Evolutionary conservation across 2,329 filamentous ascomycete genomes (phyloP).

Genomic region (Teratosphaeria gauchensis): DNA sequence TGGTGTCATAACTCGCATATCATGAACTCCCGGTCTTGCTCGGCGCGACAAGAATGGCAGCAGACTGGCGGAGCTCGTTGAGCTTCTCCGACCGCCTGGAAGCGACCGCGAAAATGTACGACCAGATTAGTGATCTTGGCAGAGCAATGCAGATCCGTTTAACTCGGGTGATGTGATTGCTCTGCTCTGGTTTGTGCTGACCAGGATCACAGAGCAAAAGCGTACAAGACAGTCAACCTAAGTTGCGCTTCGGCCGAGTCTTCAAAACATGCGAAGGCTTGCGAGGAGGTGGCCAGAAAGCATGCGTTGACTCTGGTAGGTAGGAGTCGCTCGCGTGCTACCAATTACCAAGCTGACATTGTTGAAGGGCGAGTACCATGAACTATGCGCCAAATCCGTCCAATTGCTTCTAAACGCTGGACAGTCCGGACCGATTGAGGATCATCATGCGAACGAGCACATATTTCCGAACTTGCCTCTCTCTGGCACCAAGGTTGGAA

Average conservation of each 20-base stretch:
- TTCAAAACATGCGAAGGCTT: slow-evolving; percentile 50
- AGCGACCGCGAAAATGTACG: slow-evolving; percentile 40
- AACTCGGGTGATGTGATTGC: neutral
- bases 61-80: slow-evolving; percentile 33
- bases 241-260: slow-evolving; percentile 39
- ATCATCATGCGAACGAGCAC: slow-evolving; percentile 20
- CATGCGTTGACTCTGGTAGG: slow-evolving; percentile 48
- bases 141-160: neutral
- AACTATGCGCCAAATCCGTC: slow-evolving; percentile 27
- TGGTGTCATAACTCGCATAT: neutral
- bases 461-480: slow-evolving; percentile 24
- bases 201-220: slow-evolving; percentile 33
- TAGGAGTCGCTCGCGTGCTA: slow-evolving; percentile 14
- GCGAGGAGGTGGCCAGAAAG: slow-evolving; percentile 57
- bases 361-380: slow-evolving; percentile 48
- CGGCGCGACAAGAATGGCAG: slow-evolving; percentile 11
- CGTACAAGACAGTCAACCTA: slow-evolving; percentile 38
- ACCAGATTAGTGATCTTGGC: slow-evolving; percentile 12
- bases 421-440: slow-evolving; percentile 16
- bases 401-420: slow-evolving; percentile 23
- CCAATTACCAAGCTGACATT: slow-evolving; percentile 12
- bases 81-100: slow-evolving; percentile 37
- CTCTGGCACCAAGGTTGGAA: slow-evolving; percentile 39
- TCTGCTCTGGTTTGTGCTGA: slow-evolving; percentile 4
- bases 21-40: neutral